A percentile compares a stretch with the other conserved stretches of the same genome.
Evolutionary conservation across 2,329 filamentous ascomycete species (phyloP).

Genomic region (Colletotrichum sp.): DNA sequence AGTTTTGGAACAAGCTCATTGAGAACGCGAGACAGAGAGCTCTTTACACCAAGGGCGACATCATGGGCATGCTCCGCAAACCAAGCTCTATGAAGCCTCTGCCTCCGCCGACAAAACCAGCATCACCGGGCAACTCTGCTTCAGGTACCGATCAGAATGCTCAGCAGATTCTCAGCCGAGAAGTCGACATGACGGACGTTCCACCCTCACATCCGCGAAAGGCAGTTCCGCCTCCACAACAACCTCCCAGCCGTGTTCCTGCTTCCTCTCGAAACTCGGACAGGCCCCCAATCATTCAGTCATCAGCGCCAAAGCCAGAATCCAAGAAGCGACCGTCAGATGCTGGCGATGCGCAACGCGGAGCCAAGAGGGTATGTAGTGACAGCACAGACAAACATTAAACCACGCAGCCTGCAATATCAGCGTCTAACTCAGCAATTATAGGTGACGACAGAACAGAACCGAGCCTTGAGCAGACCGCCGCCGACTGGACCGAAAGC

Average conservation of each 20-base stretch:
- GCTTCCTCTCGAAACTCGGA: conserved; percentile 3
- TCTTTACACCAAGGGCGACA: conserved; percentile 74
- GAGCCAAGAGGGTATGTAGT: conserved; percentile 47
- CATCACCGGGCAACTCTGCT: conserved; percentile 22
- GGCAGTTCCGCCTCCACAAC: not conserved
- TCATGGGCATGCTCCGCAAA: conserved; percentile 53
- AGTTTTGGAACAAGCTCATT: conserved; percentile 90
- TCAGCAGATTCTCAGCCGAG: not conserved
- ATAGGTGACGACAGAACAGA: conserved; percentile 19
- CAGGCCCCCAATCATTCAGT: conserved; percentile 43
- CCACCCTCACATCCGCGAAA: not conserved
- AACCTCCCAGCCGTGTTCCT: not conserved
- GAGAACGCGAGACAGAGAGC: conserved; percentile 78
- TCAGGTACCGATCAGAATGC: not conserved
- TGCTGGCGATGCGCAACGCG: conserved; percentile 35
- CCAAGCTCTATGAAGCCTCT: conserved; percentile 35
- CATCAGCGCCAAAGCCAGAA: conserved; percentile 27
- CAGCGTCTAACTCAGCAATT: conserved; percentile 1
- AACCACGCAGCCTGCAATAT: not conserved
- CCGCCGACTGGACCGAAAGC: conserved; percentile 22
- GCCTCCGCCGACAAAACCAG: conserved; percentile 28
- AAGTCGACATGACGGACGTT: conserved; percentile 21
- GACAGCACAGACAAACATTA: not conserved
- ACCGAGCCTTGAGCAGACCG: conserved; percentile 8
- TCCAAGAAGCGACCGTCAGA: conserved; percentile 51